Evolutionary conservation across 306 rosid genomes (phyloP), one percentile per base, ranked within the genome.

Genomic region (Rubus idaeus): DNA sequence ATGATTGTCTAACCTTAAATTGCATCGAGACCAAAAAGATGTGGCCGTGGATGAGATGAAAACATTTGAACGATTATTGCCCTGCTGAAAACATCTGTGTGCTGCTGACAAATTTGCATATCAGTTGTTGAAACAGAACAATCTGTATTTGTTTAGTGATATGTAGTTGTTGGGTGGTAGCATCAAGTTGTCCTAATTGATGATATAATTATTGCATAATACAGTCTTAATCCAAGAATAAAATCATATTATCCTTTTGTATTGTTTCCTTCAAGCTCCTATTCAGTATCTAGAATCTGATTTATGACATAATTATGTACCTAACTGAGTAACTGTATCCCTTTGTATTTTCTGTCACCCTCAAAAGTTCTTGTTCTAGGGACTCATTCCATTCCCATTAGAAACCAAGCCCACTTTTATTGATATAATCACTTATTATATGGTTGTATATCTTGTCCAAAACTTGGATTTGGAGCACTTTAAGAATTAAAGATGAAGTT

Each of bases 71-170:
- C 40, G 51, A 55, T 53, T 39, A 11, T n/a, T 42, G 21, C 6
- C 37, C 11, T 11, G 67, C 21, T 26, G 51, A 45, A 30, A 72
- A 50, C 68, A 44, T 73, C 10, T 73, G 77, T 14, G 58, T 8
- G 23, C 58, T 23, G 70, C 42, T 74, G 78, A 61, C 44, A 74
- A 44, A 44, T 44, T 23, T 74, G 77, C 77, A 45, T 64, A 64
- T 45, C 77, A 45, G 58, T 74, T 60, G 78, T 60, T 74, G 69
- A 60, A 74, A 60, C 35, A 74, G 45, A 60, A 60, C 20, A 66
- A 60, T 74, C 78, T 30, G 70, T 2, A 45, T 26, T 23, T 46
- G 77, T 60, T 74, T 45, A 58, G 55, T 21, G 17, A 21, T 73
- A 23, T 55, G 42, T 58, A 46, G 70, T 74, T 61, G 78, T 74